Evolutionary conservation across 768 basidiomycete species (phyloP), one percentile per base, ranked within the genome.

Genomic region (Russula compacta): DNA sequence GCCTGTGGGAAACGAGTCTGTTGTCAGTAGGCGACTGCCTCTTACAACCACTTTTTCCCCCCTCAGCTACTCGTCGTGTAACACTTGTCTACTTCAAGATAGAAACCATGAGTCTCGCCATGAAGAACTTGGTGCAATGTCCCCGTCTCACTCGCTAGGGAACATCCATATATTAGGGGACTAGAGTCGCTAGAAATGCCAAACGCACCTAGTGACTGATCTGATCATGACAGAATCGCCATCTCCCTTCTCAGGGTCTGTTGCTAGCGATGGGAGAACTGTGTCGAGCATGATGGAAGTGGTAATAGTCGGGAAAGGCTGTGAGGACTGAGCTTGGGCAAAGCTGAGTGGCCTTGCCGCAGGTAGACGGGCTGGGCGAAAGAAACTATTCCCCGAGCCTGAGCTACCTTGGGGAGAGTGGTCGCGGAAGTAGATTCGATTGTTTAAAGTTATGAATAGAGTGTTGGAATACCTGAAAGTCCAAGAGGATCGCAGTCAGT

Each of bases 371-470:
- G 11, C 1, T 14, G 10, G 24, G 4, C 2, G 12, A 8, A 38
- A 38, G 36, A 12, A 38, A 38, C 24, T 29, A 29, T 29, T 29
- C 24, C 24, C 3, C 24, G 24, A 29, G 24, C 2, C 24, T 29
- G 24, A 29, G 24, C 24, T 29, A 29, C 24, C 24, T 29, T 29
- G 24, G 14, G 12, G 6, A 46, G 36, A 12, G 14, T 43, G 62
- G 24, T 63, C 62, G 9, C 62, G 62, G 39, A 61, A 60, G 47
- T 54, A 60, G 40, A 63, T 60, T 6, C 62, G 62, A 21, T 63
- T 63, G 48, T 70, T 70, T 53, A 71, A 63, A 33, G 66, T 59
- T 48, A 69, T 64, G 12, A 71, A 58, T 21, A 71, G 60, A 2
- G 70, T 69, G 61, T 71, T 71, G 2, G 69, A 60, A 47, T 65